phyloP scores from a whole-genome alignment of 2,329 filamentous ascomycete species.

The Helotiales sp. region DNA sequence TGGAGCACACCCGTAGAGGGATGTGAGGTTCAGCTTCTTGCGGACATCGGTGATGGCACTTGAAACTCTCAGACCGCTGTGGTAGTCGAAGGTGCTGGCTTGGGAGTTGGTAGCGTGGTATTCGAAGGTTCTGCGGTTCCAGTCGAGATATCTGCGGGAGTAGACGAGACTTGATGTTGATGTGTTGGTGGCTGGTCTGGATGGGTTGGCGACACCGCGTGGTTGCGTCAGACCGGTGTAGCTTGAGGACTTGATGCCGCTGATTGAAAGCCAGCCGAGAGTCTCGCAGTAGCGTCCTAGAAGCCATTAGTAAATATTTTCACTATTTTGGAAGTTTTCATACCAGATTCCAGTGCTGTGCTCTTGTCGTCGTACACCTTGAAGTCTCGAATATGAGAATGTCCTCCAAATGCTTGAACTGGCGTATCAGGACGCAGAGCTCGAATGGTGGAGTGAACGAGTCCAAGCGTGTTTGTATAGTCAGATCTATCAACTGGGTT shows the following conservation, averaged over 20 bases:
- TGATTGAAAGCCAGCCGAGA: conserved; percentile 86
- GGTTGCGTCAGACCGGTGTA: conserved; percentile 34
- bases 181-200: conserved; percentile 33
- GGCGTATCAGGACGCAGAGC: conserved; percentile 75
- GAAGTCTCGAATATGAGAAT: conserved; percentile 85
- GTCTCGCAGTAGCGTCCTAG: conserved; percentile 82
- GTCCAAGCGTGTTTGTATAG: conserved; percentile 72
- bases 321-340: not conserved
- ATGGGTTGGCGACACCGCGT: conserved; percentile 43
- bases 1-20: conserved; percentile 79
- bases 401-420: conserved; percentile 88
- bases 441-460: conserved; percentile 78
- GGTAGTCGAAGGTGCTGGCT: conserved; percentile 72
- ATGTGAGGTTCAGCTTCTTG: conserved; percentile 70
- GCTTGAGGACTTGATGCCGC: conserved; percentile 53
- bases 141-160: conserved; percentile 84
- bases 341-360: conserved; percentile 79
- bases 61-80: conserved; percentile 72
- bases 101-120: conserved; percentile 79
- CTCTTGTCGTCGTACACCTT: conserved; percentile 76
- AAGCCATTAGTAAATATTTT: conserved; percentile 1
- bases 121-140: conserved; percentile 77
- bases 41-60: conserved; percentile 71
- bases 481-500: conserved; percentile 66
- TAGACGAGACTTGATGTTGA: conserved; percentile 53